Conservation (phyloP, 2,329 filamentous ascomycete species). For the Ophiocordyceps camponoti-saundersi region DNA sequence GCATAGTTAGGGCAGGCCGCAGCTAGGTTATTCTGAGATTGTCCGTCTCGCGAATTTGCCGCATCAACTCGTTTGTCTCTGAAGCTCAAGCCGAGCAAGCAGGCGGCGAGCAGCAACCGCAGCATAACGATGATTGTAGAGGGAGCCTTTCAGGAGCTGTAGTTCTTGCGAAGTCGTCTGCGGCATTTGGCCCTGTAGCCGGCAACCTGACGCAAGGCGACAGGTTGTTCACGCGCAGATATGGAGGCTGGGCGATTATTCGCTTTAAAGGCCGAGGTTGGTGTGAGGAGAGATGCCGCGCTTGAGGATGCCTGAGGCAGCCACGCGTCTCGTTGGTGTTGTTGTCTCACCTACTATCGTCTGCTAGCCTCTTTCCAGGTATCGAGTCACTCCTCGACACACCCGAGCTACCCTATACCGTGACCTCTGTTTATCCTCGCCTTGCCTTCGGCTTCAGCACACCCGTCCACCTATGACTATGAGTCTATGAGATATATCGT, state of each 20-base stretch:
- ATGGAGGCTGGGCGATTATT: background rate
- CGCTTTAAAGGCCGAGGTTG: background rate
- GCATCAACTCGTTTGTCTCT: conserved; percentile 3
- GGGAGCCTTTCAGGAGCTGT: background rate
- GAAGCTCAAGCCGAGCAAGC: conserved; percentile 10
- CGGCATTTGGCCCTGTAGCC: background rate
- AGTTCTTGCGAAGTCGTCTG: background rate
- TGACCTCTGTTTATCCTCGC: no score
- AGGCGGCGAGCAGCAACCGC: conserved; percentile 10
- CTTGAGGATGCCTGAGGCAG: background rate
- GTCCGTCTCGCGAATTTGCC: conserved; percentile 8
- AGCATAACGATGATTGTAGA: conserved; percentile 1
- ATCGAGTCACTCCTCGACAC: no score
- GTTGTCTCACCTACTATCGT: no score
- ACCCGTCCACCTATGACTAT: no score
- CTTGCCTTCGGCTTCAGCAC: no score
- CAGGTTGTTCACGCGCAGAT: background rate
- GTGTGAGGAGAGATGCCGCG: background rate
- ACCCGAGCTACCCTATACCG: no score
- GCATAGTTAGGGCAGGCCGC: conserved; percentile 23
- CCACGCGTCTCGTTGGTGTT: background rate
- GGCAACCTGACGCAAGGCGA: background rate
- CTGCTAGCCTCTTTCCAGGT: no score
- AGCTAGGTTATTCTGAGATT: conserved; percentile 9
- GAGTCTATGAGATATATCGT: no score